Evolutionary conservation across 371 early-diverging fungal genomes (phyloP).

Genomic region (Haplosporangium sp.): DNA sequence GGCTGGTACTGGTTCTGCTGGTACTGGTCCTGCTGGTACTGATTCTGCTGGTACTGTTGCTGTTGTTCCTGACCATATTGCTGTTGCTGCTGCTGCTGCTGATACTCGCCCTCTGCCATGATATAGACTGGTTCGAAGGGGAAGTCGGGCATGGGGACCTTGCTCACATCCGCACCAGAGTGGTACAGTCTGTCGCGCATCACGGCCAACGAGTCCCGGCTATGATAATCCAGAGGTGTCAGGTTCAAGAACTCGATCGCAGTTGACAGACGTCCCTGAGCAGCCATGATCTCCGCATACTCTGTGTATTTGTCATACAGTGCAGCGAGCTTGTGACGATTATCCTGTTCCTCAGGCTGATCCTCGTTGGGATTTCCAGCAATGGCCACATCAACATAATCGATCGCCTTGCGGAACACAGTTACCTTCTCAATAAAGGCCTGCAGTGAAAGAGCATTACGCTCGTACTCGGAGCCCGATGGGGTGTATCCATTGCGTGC

Average conservation of each 20-base stretch:
- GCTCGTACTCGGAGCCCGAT: slow-evolving; percentile 57
- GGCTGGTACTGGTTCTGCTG: slow-evolving; percentile 38
- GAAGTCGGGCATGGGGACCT: slow-evolving; percentile 65
- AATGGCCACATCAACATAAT: slow-evolving; percentile 75
- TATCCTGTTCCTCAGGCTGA: slow-evolving; percentile 39
- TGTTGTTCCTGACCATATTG: slow-evolving; percentile 42
- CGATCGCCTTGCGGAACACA: slow-evolving; percentile 90
- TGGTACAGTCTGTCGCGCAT: slow-evolving; percentile 83
- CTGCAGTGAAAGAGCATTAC: slow-evolving; percentile 73
- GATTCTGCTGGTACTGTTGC: slow-evolving; percentile 36
- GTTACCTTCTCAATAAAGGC: slow-evolving; percentile 90
- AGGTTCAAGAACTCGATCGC: slow-evolving; percentile 83
- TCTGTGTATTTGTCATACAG: slow-evolving; percentile 89
- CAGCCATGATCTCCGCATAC: slow-evolving; percentile 83
- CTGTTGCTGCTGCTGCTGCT: slow-evolving; percentile 46
- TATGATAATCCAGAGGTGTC: slow-evolving; percentile 71
- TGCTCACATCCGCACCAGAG: slow-evolving; percentile 65
- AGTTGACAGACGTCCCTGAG: slow-evolving; percentile 79
- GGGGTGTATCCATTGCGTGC: slow-evolving; percentile 27
- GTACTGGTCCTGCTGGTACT: slow-evolving; percentile 23
- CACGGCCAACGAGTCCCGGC: slow-evolving; percentile 71
- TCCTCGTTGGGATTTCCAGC: slow-evolving; percentile 59
- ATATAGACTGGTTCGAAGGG: slow-evolving; percentile 74
- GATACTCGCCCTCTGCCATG: slow-evolving; percentile 51
- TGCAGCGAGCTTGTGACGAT: slow-evolving; percentile 65